Conservation (phyloP, 805 yeast genomes). For the Kodamaea laetipori region DNA sequence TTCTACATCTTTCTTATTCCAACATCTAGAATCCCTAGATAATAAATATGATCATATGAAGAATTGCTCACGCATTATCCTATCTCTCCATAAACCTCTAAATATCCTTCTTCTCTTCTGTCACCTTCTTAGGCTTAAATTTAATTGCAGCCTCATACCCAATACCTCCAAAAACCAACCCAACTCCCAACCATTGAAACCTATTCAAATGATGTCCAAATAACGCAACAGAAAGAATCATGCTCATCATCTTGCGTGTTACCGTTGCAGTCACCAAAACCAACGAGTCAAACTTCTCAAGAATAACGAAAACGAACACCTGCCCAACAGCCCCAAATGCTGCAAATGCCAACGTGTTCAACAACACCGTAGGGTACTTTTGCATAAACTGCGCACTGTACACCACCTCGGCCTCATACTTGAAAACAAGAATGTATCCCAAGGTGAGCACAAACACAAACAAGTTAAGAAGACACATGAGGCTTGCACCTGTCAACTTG, state of each 20-base stretch:
- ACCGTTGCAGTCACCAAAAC: conserved; percentile 90
- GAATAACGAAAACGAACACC: conserved; percentile 83
- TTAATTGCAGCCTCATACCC: conserved; percentile 67
- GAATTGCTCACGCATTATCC: no score
- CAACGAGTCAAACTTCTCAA: conserved; percentile 83
- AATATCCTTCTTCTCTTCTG: background rate
- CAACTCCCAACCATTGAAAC: conserved; percentile 79
- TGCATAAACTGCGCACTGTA: conserved; percentile 52
- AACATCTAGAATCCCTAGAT: no score
- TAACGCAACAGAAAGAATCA: conserved; percentile 83
- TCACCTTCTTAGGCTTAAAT: conserved; percentile 13
- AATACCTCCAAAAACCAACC: conserved; percentile 82
- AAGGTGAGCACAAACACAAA: conserved; percentile 50
- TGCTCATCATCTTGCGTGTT: conserved; percentile 93
- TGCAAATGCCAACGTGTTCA: conserved; percentile 67
- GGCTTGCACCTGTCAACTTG: conserved; percentile 77
- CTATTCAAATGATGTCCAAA: conserved; percentile 73
- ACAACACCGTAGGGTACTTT: conserved; percentile 53
- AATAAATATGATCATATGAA: no score
- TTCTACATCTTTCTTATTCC: no score
- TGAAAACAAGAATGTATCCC: conserved; percentile 47
- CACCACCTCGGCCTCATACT: conserved; percentile 46
- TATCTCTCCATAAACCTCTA: background rate
- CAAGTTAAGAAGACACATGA: conserved; percentile 71
- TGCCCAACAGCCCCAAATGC: conserved; percentile 90